Evolutionary conservation across 2,329 filamentous ascomycete genomes (phyloP), one percentile per base, ranked within the genome.

Genomic region (Diplodia intermedia): DNA sequence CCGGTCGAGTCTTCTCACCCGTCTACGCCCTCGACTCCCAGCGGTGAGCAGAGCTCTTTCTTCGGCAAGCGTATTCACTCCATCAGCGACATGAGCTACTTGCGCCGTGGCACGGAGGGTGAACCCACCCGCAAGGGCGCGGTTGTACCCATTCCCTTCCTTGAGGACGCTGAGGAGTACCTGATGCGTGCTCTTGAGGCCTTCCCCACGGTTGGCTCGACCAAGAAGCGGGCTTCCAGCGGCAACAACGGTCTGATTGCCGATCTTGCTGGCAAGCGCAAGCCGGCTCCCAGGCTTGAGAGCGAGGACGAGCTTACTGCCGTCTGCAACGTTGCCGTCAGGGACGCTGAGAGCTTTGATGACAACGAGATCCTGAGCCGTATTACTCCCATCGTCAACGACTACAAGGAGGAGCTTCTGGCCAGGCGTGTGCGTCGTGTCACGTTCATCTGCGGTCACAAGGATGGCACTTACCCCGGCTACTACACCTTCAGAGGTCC

Each of bases 401-500:
- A 92, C 52, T 90, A 90, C 86, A 94, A 92, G 84, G 88, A 91
- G 1, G 95, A 99, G 74, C 86, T 99, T 29, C 82, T 94, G 31
- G 84, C 89, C 66, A 92, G 91, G 73, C 89, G 90, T 62, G 90
- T 99, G 60, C 93, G 95, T 71, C 92, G 95, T 73, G 83, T 99
- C 68, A 97, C 94, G 61, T 97, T 99, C 83, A 95, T 98, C 79
- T 97, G 94, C 77, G 95, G 95, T 67, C 93, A 92, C 84, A 93
- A 90, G 77, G 93, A 99, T 76, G 95, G 94, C 67, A 93, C 92
- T 15, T 97, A 98, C 80, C 95, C 94, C 26, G 93, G 92, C 57
- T 98, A 99, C 87, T 98, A 92, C 86, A 99, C 95, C 53, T 99
- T 98, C 92, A 91, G 95, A 78, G 94, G 94, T 6, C 94, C 95